A percentile compares a stretch with the other conserved stretches of the same genome.
Conservation (phyloP, 306 rosid genomes). For the Lotus japonicus region DNA sequence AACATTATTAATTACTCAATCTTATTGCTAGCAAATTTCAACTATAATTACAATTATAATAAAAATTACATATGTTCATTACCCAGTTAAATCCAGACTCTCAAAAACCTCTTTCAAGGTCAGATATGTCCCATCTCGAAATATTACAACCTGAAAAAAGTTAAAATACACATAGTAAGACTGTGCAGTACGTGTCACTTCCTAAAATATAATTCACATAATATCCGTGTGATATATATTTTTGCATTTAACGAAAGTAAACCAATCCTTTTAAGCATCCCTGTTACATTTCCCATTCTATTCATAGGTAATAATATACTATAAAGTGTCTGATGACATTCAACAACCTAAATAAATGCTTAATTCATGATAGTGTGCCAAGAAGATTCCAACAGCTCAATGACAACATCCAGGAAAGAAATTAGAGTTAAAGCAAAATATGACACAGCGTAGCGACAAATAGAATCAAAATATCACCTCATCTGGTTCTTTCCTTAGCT, state of each 20-base stretch:
- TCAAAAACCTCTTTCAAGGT: constrained; percentile 96
- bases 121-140: constrained; percentile 99
- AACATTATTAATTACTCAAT: constrained; percentile 20
- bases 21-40: constrained; percentile 3
- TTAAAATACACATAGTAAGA: constrained; percentile 9
- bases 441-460: constrained; percentile 4
- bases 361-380: too few species aligned
- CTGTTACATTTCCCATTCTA: not conserved
- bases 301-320: not conserved
- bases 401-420: not conserved
- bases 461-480: constrained; percentile 56
- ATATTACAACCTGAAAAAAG: constrained; percentile 81
- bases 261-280: constrained; percentile 1
- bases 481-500: constrained; percentile 98
- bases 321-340: not conserved
- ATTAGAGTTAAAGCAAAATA: not conserved
- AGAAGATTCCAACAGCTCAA: not conserved
- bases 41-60: not conserved
- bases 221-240: not conserved
- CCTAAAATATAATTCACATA: not conserved
- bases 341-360: not conserved
- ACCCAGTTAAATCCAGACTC: constrained; percentile 98
- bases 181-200: constrained; percentile 6
- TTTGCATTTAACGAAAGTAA: not conserved
- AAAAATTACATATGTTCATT: constrained; percentile 20